These are phyloP conservation scores for Lasiosphaeria hispida DNA, from an alignment of 495 filamentous ascomycete species.

Conservation along the genomic window DNA sequence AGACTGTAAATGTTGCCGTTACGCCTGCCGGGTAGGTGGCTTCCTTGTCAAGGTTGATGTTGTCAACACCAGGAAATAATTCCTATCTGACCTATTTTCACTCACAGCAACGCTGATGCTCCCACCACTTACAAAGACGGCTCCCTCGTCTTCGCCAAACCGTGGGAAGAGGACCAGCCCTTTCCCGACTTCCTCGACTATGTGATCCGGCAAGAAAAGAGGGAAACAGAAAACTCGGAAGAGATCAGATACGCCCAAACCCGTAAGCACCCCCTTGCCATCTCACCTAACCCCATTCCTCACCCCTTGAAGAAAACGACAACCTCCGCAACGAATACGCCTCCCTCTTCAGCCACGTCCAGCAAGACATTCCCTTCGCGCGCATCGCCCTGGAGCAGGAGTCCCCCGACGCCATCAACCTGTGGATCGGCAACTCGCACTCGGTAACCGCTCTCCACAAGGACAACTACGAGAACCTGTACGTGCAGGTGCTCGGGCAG, in stretches of 20 bases:
- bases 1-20: slow-evolving; percentile 64
- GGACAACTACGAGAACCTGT: slow-evolving; percentile 81
- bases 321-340: slow-evolving; percentile 70
- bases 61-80: neutral
- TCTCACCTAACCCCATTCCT: neutral
- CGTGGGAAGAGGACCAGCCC: slow-evolving; percentile 50
- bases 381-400: slow-evolving; percentile 56
- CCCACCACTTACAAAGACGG: slow-evolving; percentile 38
- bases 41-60: neutral
- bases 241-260: slow-evolving; percentile 57
- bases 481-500: slow-evolving; percentile 64
- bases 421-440: slow-evolving; percentile 71
- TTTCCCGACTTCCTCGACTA: slow-evolving; percentile 49
- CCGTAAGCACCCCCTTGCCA: slow-evolving; percentile 28
- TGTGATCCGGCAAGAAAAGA: slow-evolving; percentile 40
- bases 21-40: slow-evolving; percentile 60
- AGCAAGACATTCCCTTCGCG: slow-evolving; percentile 60
- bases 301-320: slow-evolving; percentile 58
- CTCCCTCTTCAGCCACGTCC: slow-evolving; percentile 54
- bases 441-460: slow-evolving; percentile 69
- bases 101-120: slow-evolving; percentile 58
- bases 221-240: neutral
- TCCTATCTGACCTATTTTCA: neutral
- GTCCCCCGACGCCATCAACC: slow-evolving; percentile 67
- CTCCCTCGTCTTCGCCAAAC: slow-evolving; percentile 54